Evolutionary conservation across 2,329 filamentous ascomycete genomes (phyloP).

Genomic region (Fusarium compactum): DNA sequence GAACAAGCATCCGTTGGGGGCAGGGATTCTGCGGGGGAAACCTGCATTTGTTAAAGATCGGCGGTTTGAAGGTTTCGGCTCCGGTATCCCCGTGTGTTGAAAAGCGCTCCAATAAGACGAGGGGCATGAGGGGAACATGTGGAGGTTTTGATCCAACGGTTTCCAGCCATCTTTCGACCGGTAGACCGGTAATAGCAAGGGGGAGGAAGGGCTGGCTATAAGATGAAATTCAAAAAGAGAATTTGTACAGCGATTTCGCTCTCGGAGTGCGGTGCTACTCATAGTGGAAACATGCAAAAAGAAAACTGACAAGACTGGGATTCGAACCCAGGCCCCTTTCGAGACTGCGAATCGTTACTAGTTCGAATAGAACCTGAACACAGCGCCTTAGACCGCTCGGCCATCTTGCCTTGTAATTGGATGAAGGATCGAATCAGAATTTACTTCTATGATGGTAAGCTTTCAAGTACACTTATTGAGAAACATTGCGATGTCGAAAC

Average conservation of each 20-base stretch:
- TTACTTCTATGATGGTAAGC: neutral
- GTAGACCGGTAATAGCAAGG: neutral
- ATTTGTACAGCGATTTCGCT: neutral
- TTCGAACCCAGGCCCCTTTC: slow-evolving; percentile 9
- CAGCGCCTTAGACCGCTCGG: slow-evolving; percentile 9
- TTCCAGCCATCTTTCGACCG: neutral
- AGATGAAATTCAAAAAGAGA: neutral
- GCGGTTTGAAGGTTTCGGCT: slow-evolving; percentile 4
- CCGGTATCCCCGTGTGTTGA: slow-evolving; percentile 13
- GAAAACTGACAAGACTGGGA: slow-evolving; percentile 2
- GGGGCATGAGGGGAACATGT: neutral
- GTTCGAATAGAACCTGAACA: slow-evolving; percentile 2
- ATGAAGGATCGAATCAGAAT: fast-evolving
- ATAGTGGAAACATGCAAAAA: neutral
- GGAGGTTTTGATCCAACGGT: no score
- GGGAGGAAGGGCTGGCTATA: no score
- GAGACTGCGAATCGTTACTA: slow-evolving; percentile 8
- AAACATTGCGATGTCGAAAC: no score
- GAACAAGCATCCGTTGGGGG: neutral
- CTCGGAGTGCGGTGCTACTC: fast-evolving
- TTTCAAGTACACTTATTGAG: no score
- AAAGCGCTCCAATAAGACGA: slow-evolving; percentile 19
- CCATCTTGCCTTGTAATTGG: neutral
- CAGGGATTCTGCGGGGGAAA: slow-evolving; percentile 19
- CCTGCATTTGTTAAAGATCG: neutral